A percentile compares a stretch with the other conserved stretches of the same genome.
phyloP scores from a whole-genome alignment of 371 early-diverging fungal species.

The Lichtheimia hyalospora region DNA sequence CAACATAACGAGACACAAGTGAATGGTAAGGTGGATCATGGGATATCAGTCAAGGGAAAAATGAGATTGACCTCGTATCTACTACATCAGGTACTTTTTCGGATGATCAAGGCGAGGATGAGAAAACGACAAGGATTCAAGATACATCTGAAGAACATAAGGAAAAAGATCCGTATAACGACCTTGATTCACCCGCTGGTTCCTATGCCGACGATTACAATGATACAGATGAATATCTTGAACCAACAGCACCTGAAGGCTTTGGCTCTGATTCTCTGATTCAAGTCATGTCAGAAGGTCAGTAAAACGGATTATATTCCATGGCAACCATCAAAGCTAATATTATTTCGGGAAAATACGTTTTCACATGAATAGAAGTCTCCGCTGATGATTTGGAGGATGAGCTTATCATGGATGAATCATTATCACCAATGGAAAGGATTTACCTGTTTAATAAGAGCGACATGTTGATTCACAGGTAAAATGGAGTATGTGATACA shows the following conservation, averaged over 20 bases:
- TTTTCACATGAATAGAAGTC: conserved; percentile 8
- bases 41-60: background rate
- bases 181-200: too few relatives aligned
- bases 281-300: conserved; percentile 22
- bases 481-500: background rate
- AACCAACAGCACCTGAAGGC: conserved; percentile 17
- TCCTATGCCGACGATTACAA: background rate
- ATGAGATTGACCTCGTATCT: background rate
- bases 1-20: too few relatives aligned
- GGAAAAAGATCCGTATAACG: conserved; percentile 7
- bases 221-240: conserved; percentile 15
- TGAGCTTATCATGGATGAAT: conserved; percentile 43
- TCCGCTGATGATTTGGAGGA: conserved; percentile 47
- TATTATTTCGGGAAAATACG: conserved; percentile 4
- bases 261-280: conserved; percentile 17
- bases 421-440: conserved; percentile 47
- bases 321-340: background rate
- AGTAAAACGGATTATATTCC: too few relatives aligned
- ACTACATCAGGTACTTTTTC: too few relatives aligned
- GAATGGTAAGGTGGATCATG: background rate
- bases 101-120: too few relatives aligned
- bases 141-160: conserved; percentile 2
- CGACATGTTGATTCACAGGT: conserved; percentile 52
- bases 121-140: background rate
- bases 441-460: conserved; percentile 49